Conservation (phyloP, 2,329 filamentous ascomycete species). For the Fusarium cicatricum region DNA sequence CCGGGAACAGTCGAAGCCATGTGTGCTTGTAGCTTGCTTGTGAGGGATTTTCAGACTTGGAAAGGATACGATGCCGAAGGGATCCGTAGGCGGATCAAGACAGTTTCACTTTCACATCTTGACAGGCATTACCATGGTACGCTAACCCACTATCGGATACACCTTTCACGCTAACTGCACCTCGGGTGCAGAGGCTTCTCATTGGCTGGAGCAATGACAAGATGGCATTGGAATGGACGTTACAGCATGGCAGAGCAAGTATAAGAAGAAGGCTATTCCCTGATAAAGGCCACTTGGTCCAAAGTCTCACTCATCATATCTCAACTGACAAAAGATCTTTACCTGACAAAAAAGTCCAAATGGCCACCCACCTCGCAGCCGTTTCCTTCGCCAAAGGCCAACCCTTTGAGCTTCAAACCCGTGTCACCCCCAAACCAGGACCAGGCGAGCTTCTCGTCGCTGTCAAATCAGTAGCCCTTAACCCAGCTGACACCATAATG, state of each 20-base stretch:
- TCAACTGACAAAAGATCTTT: background rate
- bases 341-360: conserved; percentile 22
- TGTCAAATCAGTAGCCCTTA: conserved; percentile 58
- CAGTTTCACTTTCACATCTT: too few species aligned
- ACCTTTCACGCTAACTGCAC: conserved; percentile 35
- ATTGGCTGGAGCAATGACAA: conserved; percentile 38
- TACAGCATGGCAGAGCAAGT: background rate
- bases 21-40: background rate
- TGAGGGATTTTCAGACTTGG: background rate
- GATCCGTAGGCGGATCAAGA: too few species aligned
- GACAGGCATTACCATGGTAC: background rate
- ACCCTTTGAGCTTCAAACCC: conserved; percentile 48
- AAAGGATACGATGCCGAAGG: background rate
- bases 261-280: conserved; percentile 8
- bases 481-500: conserved; percentile 55
- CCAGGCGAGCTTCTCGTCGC: conserved; percentile 56
- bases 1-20: conserved; percentile 5
- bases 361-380: conserved; percentile 54
- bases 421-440: conserved; percentile 55
- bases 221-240: background rate
- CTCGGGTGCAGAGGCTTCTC: conserved; percentile 36
- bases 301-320: too few species aligned
- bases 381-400: conserved; percentile 46
- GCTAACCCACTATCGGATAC: conserved; percentile 30
- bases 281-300: background rate